Evolutionary conservation across 805 yeast species (phyloP), one percentile per base, ranked within the genome.

Genomic region (Barnettozyma sucrosica): DNA sequence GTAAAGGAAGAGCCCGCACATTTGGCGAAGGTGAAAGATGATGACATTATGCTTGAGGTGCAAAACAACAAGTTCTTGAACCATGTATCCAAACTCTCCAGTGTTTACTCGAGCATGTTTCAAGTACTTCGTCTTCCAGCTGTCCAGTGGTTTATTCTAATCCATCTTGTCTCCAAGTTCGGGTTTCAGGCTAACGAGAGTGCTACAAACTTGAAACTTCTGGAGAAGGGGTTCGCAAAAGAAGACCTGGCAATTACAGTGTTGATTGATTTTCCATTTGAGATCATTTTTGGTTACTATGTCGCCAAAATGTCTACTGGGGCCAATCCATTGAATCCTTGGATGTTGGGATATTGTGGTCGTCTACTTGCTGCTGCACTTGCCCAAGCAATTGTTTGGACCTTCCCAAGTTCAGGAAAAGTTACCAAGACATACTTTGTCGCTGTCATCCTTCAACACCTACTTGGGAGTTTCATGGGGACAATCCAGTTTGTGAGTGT

Each of bases 181-280:
- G 98, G 96, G 2, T 93, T 93, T 65, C 97, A 90, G 62, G 96
- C 90, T 25, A 93, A 90, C 59, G 99, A 93, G 65, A 89, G 93
- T 7, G 97, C 95, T 25, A 93, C 98, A 1, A 92, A 92, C 61
- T 75, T 93, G 56, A 93, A 92, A 63, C 71, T 93, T 20, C 69
- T 93, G 6, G 99, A 93, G 62, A 84, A 83, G 58, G 99, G 99
- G 0, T 80, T 93, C 40, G 81, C 93, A 36, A 87, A 90, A 62
- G 99, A 93, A 64, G 98, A 93, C 62, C 69, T 93, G 36, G 95
- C 98, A 1, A 78, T 93, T 19, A 87, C 97, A 0, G 98, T 92
- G 0, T 67, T 93, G 41, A 87, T 93, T 43, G 97, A 93, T 64
- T 93, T 93, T 66, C 99, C 99, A 10, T 89, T 93, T 64, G 98